Percentiles rank a stretch among this genome's conserved stretches.
Conservation (phyloP, 306 rosid species). For the Gastrolobium villosum region DNA sequence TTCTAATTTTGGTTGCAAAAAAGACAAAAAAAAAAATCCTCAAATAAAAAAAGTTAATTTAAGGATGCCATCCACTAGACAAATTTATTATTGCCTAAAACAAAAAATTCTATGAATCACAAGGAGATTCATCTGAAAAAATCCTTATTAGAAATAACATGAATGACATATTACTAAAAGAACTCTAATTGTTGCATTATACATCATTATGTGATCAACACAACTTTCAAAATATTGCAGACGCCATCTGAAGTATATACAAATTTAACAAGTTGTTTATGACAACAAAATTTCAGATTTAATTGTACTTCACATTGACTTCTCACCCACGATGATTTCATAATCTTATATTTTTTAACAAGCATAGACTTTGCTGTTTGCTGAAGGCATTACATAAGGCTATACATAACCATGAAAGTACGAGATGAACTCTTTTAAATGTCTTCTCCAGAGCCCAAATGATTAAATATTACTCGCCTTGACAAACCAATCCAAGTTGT, state of each 20-base stretch:
- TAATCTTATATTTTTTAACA: conserved; percentile 18
- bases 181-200: conserved; percentile 14
- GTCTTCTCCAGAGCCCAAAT: conserved; percentile 34
- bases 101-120: neutral
- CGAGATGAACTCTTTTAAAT: conserved; percentile 11
- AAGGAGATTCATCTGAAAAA: conserved; percentile 10
- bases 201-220: conserved; percentile 22
- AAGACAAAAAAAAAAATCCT: neutral
- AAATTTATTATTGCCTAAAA: conserved; percentile 6
- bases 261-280: neutral
- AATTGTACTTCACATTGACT: conserved; percentile 1
- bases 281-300: conserved; percentile 6
- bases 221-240: neutral
- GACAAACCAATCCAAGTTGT: conserved; percentile 32
- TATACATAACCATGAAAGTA: neutral
- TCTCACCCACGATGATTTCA: conserved; percentile 21
- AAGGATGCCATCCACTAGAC: conserved; percentile 2
- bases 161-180: conserved; percentile 5
- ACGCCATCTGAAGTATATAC: conserved; percentile 30
- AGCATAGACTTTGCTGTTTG: conserved; percentile 29
- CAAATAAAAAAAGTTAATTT: conserved; percentile 20
- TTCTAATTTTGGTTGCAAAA: conserved; percentile 10
- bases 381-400: conserved; percentile 9
- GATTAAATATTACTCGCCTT: conserved; percentile 15
- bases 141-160: conserved; percentile 18